Evolutionary conservation across 257 asterid genomes (phyloP).

Genomic region (Nicotiana paniculata): DNA sequence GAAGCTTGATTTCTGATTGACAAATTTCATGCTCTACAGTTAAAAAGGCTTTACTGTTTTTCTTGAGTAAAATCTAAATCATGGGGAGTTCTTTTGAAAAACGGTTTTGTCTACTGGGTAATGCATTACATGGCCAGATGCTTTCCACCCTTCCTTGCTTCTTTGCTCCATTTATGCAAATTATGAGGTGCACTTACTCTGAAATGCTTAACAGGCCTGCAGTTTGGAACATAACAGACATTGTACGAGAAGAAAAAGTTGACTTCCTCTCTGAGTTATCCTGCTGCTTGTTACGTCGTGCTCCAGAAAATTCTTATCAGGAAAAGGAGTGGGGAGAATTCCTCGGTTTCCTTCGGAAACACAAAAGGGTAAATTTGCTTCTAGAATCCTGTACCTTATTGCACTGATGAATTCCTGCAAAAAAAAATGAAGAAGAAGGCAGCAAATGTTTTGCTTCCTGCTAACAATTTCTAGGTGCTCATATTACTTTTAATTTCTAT

Average conservation of each 20-base stretch:
- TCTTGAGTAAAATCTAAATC: not conserved
- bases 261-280: slow-evolving; percentile 30
- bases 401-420: not conserved
- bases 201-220: slow-evolving; percentile 34
- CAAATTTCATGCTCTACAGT: not conserved
- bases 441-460: not conserved
- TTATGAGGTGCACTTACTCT: slow-evolving; percentile 8
- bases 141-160: not conserved
- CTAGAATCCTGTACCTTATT: not conserved
- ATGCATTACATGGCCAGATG: not conserved
- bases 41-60: not conserved
- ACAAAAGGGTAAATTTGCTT: slow-evolving; percentile 36
- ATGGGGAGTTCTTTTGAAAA: not conserved
- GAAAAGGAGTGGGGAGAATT: slow-evolving; percentile 52
- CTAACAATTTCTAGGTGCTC: not conserved
- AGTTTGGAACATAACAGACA: slow-evolving; percentile 36
- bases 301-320: slow-evolving; percentile 44
- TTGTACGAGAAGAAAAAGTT: slow-evolving; percentile 19
- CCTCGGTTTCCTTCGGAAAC: slow-evolving; percentile 31
- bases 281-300: slow-evolving; percentile 33
- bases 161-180: slow-evolving; percentile 1
- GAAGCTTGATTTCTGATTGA: not conserved
- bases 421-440: not conserved
- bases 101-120: not conserved
- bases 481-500: not conserved